Conservation (phyloP, 1,284 basidiomycete genomes). For the Thecaphora thlaspeos region DNA sequence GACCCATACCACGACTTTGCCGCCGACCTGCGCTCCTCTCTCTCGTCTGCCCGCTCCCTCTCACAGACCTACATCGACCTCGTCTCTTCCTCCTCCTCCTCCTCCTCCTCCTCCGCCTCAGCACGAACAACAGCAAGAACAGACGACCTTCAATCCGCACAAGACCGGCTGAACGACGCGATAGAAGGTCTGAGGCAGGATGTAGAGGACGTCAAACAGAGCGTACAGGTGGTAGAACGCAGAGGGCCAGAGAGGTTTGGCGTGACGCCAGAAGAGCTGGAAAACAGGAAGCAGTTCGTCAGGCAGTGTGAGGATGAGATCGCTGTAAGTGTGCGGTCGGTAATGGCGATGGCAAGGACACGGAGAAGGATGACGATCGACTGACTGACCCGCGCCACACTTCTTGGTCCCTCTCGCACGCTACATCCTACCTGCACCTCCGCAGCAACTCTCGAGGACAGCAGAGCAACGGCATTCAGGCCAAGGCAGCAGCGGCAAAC, state of each 20-base stretch:
- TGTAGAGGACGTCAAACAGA: slow-evolving; percentile 49
- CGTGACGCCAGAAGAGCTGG: slow-evolving; percentile 37
- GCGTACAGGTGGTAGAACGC: slow-evolving; percentile 47
- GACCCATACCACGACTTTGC: slow-evolving; percentile 56
- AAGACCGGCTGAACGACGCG: slow-evolving; percentile 36
- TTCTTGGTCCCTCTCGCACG: neutral
- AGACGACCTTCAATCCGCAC: slow-evolving; percentile 17
- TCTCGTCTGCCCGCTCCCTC: slow-evolving; percentile 32
- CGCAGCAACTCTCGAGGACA: slow-evolving; percentile 17
- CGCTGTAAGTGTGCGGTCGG: slow-evolving; percentile 17
- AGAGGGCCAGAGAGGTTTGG: slow-evolving; percentile 50
- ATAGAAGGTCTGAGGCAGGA: slow-evolving; percentile 48
- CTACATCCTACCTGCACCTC: no score
- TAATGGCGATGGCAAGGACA: no score
- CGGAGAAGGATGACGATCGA: no score
- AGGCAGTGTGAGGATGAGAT: slow-evolving; percentile 37
- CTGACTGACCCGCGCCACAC: no score
- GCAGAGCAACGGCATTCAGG: slow-evolving; percentile 11
- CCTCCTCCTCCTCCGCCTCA: slow-evolving; percentile 4
- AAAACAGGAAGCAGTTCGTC: slow-evolving; percentile 36
- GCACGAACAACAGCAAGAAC: neutral
- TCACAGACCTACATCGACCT: slow-evolving; percentile 32
- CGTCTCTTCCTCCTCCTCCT: slow-evolving; percentile 4
- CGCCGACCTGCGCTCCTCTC: slow-evolving; percentile 41
- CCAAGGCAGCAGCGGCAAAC: slow-evolving; percentile 2